Base-by-base conservation (phyloP, 1,284 basidiomycete genomes). In the Sporisorium exsertum region DNA sequence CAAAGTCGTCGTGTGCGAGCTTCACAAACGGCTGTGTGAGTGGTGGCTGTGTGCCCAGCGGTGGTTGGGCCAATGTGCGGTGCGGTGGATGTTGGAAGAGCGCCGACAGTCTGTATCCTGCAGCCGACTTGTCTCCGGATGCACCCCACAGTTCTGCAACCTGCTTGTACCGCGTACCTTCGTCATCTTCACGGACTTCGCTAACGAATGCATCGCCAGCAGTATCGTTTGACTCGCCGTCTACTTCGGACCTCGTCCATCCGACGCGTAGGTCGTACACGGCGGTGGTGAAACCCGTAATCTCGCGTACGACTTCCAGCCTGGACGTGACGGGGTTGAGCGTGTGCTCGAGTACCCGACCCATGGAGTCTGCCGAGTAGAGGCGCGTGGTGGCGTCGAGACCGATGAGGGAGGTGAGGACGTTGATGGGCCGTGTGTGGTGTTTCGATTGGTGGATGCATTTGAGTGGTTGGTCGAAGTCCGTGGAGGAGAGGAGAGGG, bases 281-380 rank as follows among this genome's bases (percentile, higher is more conserved):
- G 5, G 67, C 57, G 1, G 75, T 72, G 10, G 47, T 43, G 43
- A 75, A 71, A 0, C 71, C 72, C 9, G 49, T 46, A 5, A 79
- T 58, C 24, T 79, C 78, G 12, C 75, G 71, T 1, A 26, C 15
- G 4, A 61, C 52, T 18, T 56, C 43, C 0, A 77, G 40, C 3
- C 68, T 32, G 15, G 26, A 16, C 2, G 55, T 24, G 26, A 10
- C 29, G 29, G 29, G 29, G 29, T 67, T 27, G 42, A 73, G 53
- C n/a, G 42, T 42, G 24, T 20, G 55, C 55, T 79, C 75, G 32
- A 73, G 29, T 9, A 79, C 46, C 0, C 78, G 58, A 4, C 78
- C 78, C 71, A 79, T 77, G 7, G 59, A 64, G 54, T 79, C 78
- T 1, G 68, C 78, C 5, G 75, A 74, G 45, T 72, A 78, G 43